Evolutionary conservation across 495 filamentous ascomycete species (phyloP).

Genomic region (Neurospora sp.): DNA sequence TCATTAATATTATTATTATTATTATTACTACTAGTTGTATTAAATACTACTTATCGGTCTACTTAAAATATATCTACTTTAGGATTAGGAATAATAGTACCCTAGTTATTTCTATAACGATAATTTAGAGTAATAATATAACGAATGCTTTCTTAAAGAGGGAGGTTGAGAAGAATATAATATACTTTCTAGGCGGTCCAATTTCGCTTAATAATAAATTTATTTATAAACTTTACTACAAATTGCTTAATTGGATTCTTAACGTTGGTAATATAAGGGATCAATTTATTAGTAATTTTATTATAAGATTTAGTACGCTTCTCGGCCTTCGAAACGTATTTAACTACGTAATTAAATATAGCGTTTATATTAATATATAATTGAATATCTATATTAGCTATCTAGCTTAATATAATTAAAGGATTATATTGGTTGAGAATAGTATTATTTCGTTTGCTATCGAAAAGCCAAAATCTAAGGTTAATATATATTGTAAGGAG

Average conservation of each 20-base stretch:
- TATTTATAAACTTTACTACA: neutral
- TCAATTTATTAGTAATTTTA: neutral
- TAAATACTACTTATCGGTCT: no score
- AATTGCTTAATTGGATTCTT: neutral
- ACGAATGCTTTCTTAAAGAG: no score
- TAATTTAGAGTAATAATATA: no score
- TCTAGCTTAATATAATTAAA: neutral
- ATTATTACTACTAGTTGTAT: no score
- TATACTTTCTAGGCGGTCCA: no score
- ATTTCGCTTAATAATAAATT: neutral
- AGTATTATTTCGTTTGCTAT: neutral
- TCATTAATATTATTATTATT: no score
- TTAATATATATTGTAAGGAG: no score
- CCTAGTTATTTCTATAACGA: no score
- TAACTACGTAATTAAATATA: neutral
- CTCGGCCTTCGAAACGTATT: neutral
- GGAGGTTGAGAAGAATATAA: no score
- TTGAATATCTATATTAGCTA: neutral
- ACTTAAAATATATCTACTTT: no score
- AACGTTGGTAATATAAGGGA: neutral
- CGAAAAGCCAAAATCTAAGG: neutral
- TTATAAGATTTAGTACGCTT: neutral
- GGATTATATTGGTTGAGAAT: neutral
- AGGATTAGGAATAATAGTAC: no score
- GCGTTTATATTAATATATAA: neutral